Percentiles rank a stretch among this genome's conserved stretches.
phyloP scores from a whole-genome alignment of 2,329 filamentous ascomycete species.

The Sporothrix curviconia region DNA sequence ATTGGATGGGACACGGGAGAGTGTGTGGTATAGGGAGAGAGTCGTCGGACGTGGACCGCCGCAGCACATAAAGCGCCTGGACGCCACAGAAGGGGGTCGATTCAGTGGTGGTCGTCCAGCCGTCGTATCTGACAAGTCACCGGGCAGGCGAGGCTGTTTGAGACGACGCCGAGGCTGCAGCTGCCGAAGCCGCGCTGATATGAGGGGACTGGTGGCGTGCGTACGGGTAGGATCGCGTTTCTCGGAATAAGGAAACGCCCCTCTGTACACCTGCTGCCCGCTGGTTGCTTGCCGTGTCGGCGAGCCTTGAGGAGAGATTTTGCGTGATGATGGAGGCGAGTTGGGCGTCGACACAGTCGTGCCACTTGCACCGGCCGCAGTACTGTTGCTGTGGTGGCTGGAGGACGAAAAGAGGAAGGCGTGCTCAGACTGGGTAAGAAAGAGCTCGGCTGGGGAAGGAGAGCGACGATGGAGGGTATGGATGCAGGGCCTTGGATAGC shows the following conservation, averaged over 20 bases:
- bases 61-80: slow-evolving; percentile 35
- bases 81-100: slow-evolving; percentile 21
- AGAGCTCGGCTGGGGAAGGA: slow-evolving; percentile 35
- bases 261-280: neutral
- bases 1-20: slow-evolving; percentile 74
- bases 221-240: neutral
- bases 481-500: slow-evolving; percentile 46
- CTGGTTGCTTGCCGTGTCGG: neutral
- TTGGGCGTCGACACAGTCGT: neutral
- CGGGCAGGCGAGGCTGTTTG: neutral
- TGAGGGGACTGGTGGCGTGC: neutral
- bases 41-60: slow-evolving; percentile 66
- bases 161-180: neutral
- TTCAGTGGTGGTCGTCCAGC: neutral
- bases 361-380: slow-evolving; percentile 18
- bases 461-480: slow-evolving; percentile 35
- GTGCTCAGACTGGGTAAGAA: slow-evolving; percentile 32
- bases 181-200: neutral
- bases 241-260: neutral
- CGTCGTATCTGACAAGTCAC: neutral
- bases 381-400: slow-evolving; percentile 15
- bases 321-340: neutral
- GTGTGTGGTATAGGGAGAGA: slow-evolving; percentile 68
- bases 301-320: neutral
- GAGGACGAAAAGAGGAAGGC: slow-evolving; percentile 34